These are phyloP conservation scores for Pseudocercospora cruenta DNA, from an alignment of 2,329 filamentous ascomycete species.

Conservation along the genomic window DNA sequence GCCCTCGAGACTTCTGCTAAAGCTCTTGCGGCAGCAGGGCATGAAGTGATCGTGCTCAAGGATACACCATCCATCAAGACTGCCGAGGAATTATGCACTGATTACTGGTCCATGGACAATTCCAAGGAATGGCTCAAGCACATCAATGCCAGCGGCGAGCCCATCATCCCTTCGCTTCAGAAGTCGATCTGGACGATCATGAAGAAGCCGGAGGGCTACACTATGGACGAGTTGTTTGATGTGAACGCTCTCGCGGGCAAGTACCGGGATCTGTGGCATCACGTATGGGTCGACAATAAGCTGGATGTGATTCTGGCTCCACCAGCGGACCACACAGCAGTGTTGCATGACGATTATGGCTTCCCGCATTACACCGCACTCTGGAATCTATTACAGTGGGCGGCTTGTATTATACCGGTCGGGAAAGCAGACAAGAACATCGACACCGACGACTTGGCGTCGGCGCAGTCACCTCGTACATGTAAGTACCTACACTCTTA, in stretches of 20 bases:
- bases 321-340: slow-evolving; percentile 55
- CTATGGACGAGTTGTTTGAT: slow-evolving; percentile 47
- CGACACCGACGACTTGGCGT: slow-evolving; percentile 20
- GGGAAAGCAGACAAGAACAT: slow-evolving; percentile 19
- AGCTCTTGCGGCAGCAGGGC: slow-evolving; percentile 48
- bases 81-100: slow-evolving; percentile 43
- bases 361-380: slow-evolving; percentile 53
- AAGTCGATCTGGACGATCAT: slow-evolving; percentile 37
- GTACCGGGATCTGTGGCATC: slow-evolving; percentile 48
- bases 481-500: background rate
- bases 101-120: slow-evolving; percentile 49
- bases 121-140: slow-evolving; percentile 38
- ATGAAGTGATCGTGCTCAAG: slow-evolving; percentile 47
- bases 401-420: slow-evolving; percentile 19
- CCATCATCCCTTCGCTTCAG: slow-evolving; percentile 47
- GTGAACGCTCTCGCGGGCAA: slow-evolving; percentile 45
- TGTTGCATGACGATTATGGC: slow-evolving; percentile 57
- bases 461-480: background rate
- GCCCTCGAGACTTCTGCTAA: slow-evolving; percentile 48
- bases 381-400: slow-evolving; percentile 45
- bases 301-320: slow-evolving; percentile 58
- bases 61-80: slow-evolving; percentile 38
- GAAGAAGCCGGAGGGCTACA: slow-evolving; percentile 36
- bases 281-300: slow-evolving; percentile 45
- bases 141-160: slow-evolving; percentile 48